Evolutionary conservation across 1,139 yeast genomes (phyloP), one percentile per base, ranked within the genome.

Genomic region (Zygoascus sp.): DNA sequence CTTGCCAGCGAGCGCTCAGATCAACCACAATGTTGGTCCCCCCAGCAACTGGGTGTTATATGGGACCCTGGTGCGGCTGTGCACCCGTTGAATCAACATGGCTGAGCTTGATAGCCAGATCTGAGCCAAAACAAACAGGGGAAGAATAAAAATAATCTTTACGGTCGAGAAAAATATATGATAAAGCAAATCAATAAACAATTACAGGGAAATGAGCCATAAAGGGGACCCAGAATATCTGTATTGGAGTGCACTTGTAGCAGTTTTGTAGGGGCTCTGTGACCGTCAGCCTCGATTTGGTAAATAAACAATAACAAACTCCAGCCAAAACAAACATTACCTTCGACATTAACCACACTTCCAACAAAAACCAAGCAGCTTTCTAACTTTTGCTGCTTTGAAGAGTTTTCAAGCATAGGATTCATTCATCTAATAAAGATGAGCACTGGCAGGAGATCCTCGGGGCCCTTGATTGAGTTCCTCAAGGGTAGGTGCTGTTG

Each of bases 391-490:
- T 38, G 27, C 32, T 23, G 32, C 21, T 16, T 38, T 23, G 5
- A 23, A 38, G 32, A 27, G 28, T 41, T 20, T 28, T 28, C n/a
- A n/a, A 25, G 17, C 36, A 41, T 22, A 13, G 17, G 34, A 30
- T 15, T 11, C 16, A 15, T 25, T 25, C 28, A 25, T 25, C 28
- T 10, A 10, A 10, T 25, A 25, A 30, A 19, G 21, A 25, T 43
- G 40, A 38, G 43, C 20, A 37, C 50, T 11, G 35, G 48, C 57
- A 37, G 50, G 46, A 30, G 57, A 59, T 45, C 35, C 32, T 13
- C 34, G 25, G 40, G 64, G 30, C 68, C 69, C 11, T 53, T 65
- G 27, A 64, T 69, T 44, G 74, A 69, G 56, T 70, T 66, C 50
- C 61, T 69, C 32, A 66, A 64, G 52, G 67, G 66, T 56, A 55